Evolutionary conservation across 805 yeast genomes (phyloP), one percentile per base, ranked within the genome.

Genomic region (Trichomonascus vanleenenianus): DNA sequence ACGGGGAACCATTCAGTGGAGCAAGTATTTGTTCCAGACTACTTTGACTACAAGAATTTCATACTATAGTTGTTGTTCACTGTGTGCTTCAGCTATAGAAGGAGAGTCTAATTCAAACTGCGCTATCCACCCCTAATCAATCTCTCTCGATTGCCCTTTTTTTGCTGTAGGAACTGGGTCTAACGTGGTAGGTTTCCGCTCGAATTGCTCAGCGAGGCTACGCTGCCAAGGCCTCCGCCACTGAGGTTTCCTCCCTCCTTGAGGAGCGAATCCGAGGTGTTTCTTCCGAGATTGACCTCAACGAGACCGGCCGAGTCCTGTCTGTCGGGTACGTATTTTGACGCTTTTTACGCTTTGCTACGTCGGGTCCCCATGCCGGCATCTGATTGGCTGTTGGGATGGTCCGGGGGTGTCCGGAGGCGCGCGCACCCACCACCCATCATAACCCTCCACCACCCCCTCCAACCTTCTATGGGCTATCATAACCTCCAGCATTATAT

Each of bases 201-300:
- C 56, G 52, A 42, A 73, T 76, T 64, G 78, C 83, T 59, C 79
- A 78, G 64, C 81, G 88, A 67, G 82, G 95, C 74, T 86, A 79
- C 70, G 97, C 97, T 66, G 89, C 93, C 59, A 93, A 93, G 82
- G 93, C 97, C 66, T 88, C 95, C 62, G 97, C 99, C 70, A 93
- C 97, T 60, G 99, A 93, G 78, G 98, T 93, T 59, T 89, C 98
- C 60, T 87, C 97, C 51, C 93, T 93, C 76, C 82, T 93, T 68
- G 98, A 93, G 79, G 96, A 93, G 74, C 88, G 95, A 77, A 93
- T 93, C 78, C 89, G 96, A 79, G 98, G 98, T 76, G 94, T 91
- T 64, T 81, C 96, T 56, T 93, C 87, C 66, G 97, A 91, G 74
- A 86, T 96, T 64, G 81, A 86, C 83, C 83, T 93, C 67, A 87